A percentile compares a stretch with the other conserved stretches of the same genome.
phyloP scores from a whole-genome alignment of 257 asterid genomes.

The Solanum pinnatisectum region DNA sequence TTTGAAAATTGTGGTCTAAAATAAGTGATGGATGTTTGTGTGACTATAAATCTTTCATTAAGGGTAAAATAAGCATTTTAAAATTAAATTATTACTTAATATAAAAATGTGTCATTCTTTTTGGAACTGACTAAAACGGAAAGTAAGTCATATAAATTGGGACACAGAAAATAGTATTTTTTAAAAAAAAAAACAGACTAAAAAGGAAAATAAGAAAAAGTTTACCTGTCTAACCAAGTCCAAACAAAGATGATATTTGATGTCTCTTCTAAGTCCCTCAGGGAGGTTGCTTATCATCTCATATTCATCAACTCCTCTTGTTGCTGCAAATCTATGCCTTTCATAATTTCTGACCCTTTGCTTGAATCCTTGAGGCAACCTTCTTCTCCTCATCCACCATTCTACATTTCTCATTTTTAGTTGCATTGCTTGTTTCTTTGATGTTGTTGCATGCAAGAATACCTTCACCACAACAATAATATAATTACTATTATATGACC shows the following conservation, averaged over 20 bases:
- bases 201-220: neutral
- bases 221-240: slow-evolving; percentile 73
- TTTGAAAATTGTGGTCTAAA: no score
- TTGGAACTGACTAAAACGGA: no score
- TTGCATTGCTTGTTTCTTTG: slow-evolving; percentile 97
- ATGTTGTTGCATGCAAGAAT: slow-evolving; percentile 89
- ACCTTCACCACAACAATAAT: slow-evolving; percentile 30
- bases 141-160: neutral
- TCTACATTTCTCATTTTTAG: slow-evolving; percentile 90
- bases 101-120: no score
- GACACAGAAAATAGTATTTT: no score
- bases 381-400: slow-evolving; percentile 97
- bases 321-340: slow-evolving; percentile 92
- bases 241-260: slow-evolving; percentile 85
- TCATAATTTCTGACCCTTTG: slow-evolving; percentile 86
- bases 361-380: slow-evolving; percentile 45
- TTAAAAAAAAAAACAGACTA: neutral
- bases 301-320: slow-evolving; percentile 91
- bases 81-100: no score
- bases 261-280: slow-evolving; percentile 83
- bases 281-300: slow-evolving; percentile 90
- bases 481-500: neutral
- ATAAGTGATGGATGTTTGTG: no score
- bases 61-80: no score
- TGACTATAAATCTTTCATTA: no score